Percentiles rank a stretch among this genome's conserved stretches.
phyloP scores from a whole-genome alignment of 768 basidiomycete species.

The Suillus brevipes region DNA sequence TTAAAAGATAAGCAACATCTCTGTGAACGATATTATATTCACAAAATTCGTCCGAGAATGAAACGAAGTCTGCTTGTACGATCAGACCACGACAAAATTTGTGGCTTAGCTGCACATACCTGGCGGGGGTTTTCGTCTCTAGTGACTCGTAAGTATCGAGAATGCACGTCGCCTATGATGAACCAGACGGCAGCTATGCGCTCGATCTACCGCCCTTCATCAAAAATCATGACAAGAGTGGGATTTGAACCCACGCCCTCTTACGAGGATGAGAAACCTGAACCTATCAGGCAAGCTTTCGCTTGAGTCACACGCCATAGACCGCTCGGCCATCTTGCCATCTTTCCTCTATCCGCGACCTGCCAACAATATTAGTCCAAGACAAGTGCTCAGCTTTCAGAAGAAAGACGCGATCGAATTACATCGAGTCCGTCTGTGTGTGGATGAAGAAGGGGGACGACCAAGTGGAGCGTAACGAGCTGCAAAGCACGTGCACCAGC shows the following conservation, averaged over 20 bases:
- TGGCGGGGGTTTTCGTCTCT: no score
- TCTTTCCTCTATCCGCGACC: not conserved
- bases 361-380: not conserved
- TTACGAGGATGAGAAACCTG: constrained; percentile 37
- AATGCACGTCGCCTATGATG: no score
- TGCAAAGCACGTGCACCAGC: not conserved
- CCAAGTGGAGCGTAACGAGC: not conserved
- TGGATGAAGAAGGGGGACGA: not conserved
- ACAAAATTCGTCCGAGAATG: no score
- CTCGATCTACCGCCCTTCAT: not conserved
- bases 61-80: no score
- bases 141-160: no score
- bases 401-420: no score
- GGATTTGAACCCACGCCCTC: constrained; percentile 45
- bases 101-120: no score
- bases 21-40: no score
- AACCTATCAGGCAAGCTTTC: constrained; percentile 19
- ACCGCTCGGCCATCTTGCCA: constrained; percentile 64
- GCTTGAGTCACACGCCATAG: constrained; percentile 65
- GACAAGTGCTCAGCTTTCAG: not conserved
- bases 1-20: no score
- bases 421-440: no score
- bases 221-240: constrained; percentile 39
- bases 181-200: no score
- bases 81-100: no score